These are phyloP conservation scores for Cyberlindnera americana DNA, from an alignment of 805 yeast species.

Conservation along the genomic window DNA sequence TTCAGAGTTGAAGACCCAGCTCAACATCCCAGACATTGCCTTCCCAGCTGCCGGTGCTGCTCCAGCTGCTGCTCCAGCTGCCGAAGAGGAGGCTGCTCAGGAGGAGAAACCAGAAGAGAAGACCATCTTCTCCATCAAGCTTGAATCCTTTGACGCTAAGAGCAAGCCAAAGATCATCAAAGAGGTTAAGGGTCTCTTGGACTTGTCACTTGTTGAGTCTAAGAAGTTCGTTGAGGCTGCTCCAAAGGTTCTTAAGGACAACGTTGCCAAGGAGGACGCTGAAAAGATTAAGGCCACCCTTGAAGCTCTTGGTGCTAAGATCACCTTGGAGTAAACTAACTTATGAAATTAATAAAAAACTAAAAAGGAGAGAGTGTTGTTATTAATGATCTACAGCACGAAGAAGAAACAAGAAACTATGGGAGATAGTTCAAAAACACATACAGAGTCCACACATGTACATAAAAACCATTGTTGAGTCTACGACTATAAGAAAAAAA, in stretches of 20 bases:
- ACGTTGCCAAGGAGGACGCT: constrained; percentile 96
- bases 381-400: neutral
- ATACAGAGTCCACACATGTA: constrained; percentile 1
- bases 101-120: constrained; percentile 85
- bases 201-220: constrained; percentile 91
- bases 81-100: constrained; percentile 67
- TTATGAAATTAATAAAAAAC: neutral
- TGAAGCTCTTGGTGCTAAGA: constrained; percentile 94
- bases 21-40: constrained; percentile 92
- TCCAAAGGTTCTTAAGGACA: constrained; percentile 93
- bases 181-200: constrained; percentile 90
- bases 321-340: constrained; percentile 65
- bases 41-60: constrained; percentile 70
- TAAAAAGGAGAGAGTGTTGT: neutral
- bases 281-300: constrained; percentile 90
- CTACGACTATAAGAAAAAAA: neutral
- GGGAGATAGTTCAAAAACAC: no score
- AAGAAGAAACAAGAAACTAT: no score
- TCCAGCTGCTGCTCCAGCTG: constrained; percentile 60
- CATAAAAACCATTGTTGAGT: constrained; percentile 1
- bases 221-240: constrained; percentile 98
- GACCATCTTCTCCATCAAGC: constrained; percentile 87
- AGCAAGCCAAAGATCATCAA: constrained; percentile 96
- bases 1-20: constrained; percentile 69
- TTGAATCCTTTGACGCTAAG: constrained; percentile 92